These are phyloP conservation scores for Rhizodiscina lignyota DNA, from an alignment of 495 filamentous ascomycete species.

Conservation along the genomic window DNA sequence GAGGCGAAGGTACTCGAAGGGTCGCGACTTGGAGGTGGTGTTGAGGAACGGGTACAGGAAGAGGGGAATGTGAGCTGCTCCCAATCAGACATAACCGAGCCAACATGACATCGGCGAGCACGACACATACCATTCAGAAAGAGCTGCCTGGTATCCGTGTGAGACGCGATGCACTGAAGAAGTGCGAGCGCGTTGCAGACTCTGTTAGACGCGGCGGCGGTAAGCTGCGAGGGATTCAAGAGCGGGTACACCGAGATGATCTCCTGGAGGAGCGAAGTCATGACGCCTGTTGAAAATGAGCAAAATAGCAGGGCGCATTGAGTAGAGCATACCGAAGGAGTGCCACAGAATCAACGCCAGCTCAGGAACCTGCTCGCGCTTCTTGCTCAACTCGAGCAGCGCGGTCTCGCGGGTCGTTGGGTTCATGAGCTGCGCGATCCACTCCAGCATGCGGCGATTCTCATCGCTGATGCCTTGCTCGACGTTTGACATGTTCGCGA, in stretches of 20 bases:
- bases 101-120: neutral
- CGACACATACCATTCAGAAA: slow-evolving; percentile 67
- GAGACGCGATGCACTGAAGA: slow-evolving; percentile 92
- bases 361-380: slow-evolving; percentile 94
- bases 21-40: slow-evolving; percentile 94
- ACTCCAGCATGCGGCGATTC: slow-evolving; percentile 77
- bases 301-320: neutral
- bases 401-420: slow-evolving; percentile 76
- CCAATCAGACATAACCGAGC: slow-evolving; percentile 5
- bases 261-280: slow-evolving; percentile 93
- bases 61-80: slow-evolving; percentile 84
- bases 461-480: slow-evolving; percentile 65
- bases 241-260: slow-evolving; percentile 98
- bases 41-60: slow-evolving; percentile 98
- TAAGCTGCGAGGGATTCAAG: slow-evolving; percentile 90
- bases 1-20: slow-evolving; percentile 94
- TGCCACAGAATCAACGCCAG: slow-evolving; percentile 96
- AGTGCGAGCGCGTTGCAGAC: slow-evolving; percentile 97
- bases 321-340: slow-evolving; percentile 63
- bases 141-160: slow-evolving; percentile 84
- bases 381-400: slow-evolving; percentile 94
- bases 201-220: slow-evolving; percentile 87
- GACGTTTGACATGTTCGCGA: slow-evolving; percentile 4
- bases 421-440: slow-evolving; percentile 85
- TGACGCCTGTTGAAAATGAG: slow-evolving; percentile 50